A percentile compares a stretch with the other conserved stretches of the same genome.
Conservation (phyloP, 2,329 filamentous ascomycete genomes). For the Pezicula radicicola region DNA sequence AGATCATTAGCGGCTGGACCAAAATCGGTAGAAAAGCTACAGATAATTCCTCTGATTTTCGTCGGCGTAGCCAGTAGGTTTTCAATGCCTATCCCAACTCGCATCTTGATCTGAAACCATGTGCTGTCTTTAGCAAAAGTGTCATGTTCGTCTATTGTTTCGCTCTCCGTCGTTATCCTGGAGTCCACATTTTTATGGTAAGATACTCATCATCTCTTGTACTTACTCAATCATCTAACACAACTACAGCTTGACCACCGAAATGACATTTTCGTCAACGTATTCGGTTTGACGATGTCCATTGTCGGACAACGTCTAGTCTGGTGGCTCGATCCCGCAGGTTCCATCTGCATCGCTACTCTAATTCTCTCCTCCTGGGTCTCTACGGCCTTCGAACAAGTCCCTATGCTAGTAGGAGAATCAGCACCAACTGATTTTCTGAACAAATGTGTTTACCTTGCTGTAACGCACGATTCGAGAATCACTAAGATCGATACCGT, state of each 20-base stretch:
- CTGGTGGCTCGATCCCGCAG: constrained; percentile 83
- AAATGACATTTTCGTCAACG: constrained; percentile 87
- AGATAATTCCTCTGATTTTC: constrained; percentile 52
- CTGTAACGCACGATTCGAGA: constrained; percentile 87
- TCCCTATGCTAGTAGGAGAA: constrained; percentile 76
- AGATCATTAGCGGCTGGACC: constrained; percentile 44
- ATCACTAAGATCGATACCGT: constrained; percentile 84
- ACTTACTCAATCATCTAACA: not conserved
- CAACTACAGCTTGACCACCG: constrained; percentile 12
- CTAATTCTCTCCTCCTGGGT: constrained; percentile 82
- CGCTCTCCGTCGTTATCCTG: constrained; percentile 48
- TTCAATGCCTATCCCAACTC: not conserved
- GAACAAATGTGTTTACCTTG: constrained; percentile 83
- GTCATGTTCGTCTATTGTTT: constrained; percentile 53
- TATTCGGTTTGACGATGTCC: constrained; percentile 84
- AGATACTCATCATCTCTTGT: constrained; percentile 4
- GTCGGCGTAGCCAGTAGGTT: constrained; percentile 50
- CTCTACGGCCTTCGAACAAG: constrained; percentile 69
- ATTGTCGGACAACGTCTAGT: constrained; percentile 71
- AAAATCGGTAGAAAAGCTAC: constrained; percentile 39
- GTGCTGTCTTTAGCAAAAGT: constrained; percentile 46
- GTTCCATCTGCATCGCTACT: constrained; percentile 73
- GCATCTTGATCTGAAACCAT: not conserved
- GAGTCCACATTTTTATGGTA: constrained; percentile 53
- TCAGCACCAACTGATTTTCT: constrained; percentile 77